These are phyloP conservation scores for Xylariaceae sp. DNA, from an alignment of 2,329 filamentous ascomycete species.

Conservation along the genomic window DNA sequence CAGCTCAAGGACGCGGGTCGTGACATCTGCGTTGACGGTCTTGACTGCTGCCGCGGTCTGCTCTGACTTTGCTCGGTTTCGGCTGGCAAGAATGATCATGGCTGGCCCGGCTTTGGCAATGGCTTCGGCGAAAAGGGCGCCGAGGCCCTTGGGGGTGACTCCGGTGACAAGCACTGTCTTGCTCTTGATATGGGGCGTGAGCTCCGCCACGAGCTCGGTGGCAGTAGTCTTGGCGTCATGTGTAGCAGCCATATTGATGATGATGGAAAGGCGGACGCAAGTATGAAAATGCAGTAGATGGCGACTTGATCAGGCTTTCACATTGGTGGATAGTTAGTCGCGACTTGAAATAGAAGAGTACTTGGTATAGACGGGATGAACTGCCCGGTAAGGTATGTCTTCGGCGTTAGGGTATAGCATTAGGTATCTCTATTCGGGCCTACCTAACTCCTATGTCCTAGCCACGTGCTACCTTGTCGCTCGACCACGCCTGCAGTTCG, in stretches of 20 bases:
- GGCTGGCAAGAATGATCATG: slow-evolving; percentile 42
- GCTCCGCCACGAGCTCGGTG: background rate
- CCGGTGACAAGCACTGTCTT: background rate
- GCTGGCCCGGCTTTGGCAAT: slow-evolving; percentile 36
- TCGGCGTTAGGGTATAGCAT: too few relatives aligned
- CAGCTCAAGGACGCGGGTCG: slow-evolving; percentile 26
- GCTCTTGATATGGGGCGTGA: background rate
- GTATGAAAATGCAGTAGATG: background rate
- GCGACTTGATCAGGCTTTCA: too few relatives aligned
- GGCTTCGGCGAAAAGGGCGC: slow-evolving; percentile 36
- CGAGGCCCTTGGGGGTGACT: slow-evolving; percentile 9
- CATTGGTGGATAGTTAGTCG: too few relatives aligned
- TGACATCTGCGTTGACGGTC: slow-evolving; percentile 27
- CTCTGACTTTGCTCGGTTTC: slow-evolving; percentile 35
- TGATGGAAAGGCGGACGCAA: background rate
- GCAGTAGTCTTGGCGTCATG: background rate
- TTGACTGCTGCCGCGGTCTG: slow-evolving; percentile 33
- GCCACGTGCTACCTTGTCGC: too few relatives aligned
- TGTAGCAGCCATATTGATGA: background rate
- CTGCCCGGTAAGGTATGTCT: too few relatives aligned
- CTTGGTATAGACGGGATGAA: too few relatives aligned
- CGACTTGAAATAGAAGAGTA: too few relatives aligned
- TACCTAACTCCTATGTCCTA: too few relatives aligned
- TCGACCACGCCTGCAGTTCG: too few relatives aligned
- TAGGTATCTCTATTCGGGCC: too few relatives aligned